phyloP scores from a whole-genome alignment of 805 yeast species.

The Ogataea corticis region DNA sequence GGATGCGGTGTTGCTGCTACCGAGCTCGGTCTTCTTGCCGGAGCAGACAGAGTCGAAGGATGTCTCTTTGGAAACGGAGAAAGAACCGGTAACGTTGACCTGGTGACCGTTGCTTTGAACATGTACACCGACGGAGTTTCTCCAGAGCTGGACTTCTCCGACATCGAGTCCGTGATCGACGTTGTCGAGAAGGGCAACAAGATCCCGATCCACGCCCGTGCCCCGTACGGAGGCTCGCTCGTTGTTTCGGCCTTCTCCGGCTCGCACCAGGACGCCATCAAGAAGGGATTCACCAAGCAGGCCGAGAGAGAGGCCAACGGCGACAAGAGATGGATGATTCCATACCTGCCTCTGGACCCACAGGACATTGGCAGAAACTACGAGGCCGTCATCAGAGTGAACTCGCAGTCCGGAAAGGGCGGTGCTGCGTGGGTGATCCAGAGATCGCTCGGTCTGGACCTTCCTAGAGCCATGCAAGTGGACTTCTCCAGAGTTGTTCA shows the following conservation, averaged over 20 bases:
- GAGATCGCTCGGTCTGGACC: constrained; percentile 68
- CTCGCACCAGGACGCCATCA: constrained; percentile 40
- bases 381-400: constrained; percentile 81
- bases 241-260: constrained; percentile 82
- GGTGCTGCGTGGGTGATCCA: constrained; percentile 84
- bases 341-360: constrained; percentile 80
- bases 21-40: constrained; percentile 75
- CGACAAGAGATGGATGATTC: constrained; percentile 62
- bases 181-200: constrained; percentile 76
- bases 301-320: constrained; percentile 50
- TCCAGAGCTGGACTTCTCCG: constrained; percentile 72
- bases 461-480: constrained; percentile 72
- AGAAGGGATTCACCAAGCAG: constrained; percentile 45
- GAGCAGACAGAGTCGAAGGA: constrained; percentile 84
- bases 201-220: constrained; percentile 71
- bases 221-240: constrained; percentile 78
- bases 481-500: constrained; percentile 68
- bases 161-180: constrained; percentile 63
- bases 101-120: constrained; percentile 73
- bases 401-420: constrained; percentile 86
- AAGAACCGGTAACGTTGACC: constrained; percentile 81
- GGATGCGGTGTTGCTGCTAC: constrained; percentile 86
- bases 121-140: constrained; percentile 77
- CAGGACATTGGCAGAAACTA: constrained; percentile 77
- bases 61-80: constrained; percentile 84